Evolutionary conservation across 2,329 filamentous ascomycete species (phyloP), one percentile per base, ranked within the genome.

Genomic region (Venturia effusa): DNA sequence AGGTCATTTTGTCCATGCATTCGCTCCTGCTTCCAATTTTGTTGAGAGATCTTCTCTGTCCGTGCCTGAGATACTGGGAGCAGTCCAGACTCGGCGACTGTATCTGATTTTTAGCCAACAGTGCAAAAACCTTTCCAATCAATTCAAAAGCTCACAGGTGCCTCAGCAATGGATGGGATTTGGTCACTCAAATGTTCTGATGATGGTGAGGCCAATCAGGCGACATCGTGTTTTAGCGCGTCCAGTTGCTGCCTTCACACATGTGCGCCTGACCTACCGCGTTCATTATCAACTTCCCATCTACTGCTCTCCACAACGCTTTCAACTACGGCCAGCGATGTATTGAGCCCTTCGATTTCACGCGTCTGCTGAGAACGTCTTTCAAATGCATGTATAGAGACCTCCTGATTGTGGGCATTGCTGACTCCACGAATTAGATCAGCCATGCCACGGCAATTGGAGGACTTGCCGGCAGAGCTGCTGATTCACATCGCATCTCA

Each of bases 401-500:
- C 15, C n/a, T 30, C 22, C 39, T 17, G 5, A 37, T 2, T 15
- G 43, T 55, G 40, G 19, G 24, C 22, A 10, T 15, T 17, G 8
- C 27, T 57, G 22, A 45, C 51, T 45, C 19, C 19, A 22, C 22
- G 17, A 17, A 17, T 17, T 19, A 61, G 40, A 61, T 2, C 51
- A 45, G 39, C n/a, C 37, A 60, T 61, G 57, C 11, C 62, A 24
- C n/a, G 17, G 2, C 17, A 30, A 40, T 30, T 59, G 32, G 61
- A 37, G n/a, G 61, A 62, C 11, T 41, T 86, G 1, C 85, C 86
- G 0, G 73, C 82, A 19, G 86, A 88, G 76, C 71, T 88, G 15
- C 76, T 88, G 1, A 72, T 83, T 17, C 77, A 80, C 22, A 81
- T 88, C 66, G 78, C 82, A 0, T 71, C 72, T 3, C 74, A 78